Percentiles rank a stretch among this genome's conserved stretches.
phyloP scores from a whole-genome alignment of 164 flowering plant species.

The Buxus sempervirens region DNA sequence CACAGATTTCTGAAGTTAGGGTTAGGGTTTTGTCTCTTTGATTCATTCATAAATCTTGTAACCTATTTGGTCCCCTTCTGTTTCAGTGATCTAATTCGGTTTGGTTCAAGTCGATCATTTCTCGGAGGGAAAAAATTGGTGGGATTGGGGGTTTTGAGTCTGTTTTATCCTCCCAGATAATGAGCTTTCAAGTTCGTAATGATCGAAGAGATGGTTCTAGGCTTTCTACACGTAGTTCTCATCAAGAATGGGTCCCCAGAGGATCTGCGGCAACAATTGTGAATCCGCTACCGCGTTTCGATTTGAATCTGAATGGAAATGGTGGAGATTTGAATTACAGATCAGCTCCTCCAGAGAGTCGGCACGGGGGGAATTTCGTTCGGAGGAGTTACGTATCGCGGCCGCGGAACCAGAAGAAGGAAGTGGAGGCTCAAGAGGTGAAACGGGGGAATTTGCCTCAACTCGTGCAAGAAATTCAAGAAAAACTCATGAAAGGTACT shows the following conservation, averaged over 20 bases:
- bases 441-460: slow-evolving; percentile 56
- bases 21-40: no score
- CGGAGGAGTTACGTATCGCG: slow-evolving; percentile 21
- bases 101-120: no score
- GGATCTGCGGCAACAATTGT: slow-evolving; percentile 23
- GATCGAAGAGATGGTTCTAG: slow-evolving; percentile 47
- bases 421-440: slow-evolving; percentile 6
- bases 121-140: no score
- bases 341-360: slow-evolving; percentile 13
- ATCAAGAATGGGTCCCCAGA: slow-evolving; percentile 66
- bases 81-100: no score
- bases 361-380: slow-evolving; percentile 24
- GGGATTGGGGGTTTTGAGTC: no score
- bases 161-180: slow-evolving; percentile 19
- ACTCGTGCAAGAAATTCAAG: slow-evolving; percentile 90
- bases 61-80: no score
- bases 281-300: slow-evolving; percentile 13
- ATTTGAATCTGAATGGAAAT: slow-evolving; percentile 12
- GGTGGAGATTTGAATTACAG: slow-evolving; percentile 17
- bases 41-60: no score
- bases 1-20: no score
- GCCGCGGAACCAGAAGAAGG: slow-evolving; percentile 18
- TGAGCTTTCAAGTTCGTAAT: slow-evolving; percentile 50
- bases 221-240: slow-evolving; percentile 22
- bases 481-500: slow-evolving; percentile 63